Percentiles rank a stretch among this genome's conserved stretches.
Conservation (phyloP, 1,284 basidiomycete species). For the Irpex sp. region DNA sequence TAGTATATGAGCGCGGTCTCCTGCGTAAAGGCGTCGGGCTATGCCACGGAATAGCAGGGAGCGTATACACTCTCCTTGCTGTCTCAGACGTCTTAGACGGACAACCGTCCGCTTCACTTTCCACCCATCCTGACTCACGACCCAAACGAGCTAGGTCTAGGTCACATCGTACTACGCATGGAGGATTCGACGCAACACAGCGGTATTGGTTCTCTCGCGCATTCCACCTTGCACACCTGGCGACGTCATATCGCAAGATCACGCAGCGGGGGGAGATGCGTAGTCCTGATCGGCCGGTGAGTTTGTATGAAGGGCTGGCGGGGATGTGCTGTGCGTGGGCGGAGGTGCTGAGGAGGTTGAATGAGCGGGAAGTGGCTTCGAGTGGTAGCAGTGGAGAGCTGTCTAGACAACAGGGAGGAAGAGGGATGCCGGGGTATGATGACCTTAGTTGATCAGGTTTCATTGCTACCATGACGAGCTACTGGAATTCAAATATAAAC, state of each 20-base stretch:
- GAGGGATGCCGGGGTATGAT: slow-evolving; percentile 25
- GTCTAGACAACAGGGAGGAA: background rate
- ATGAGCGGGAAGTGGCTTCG: background rate
- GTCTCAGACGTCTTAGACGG: slow-evolving; percentile 30
- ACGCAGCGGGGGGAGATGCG: slow-evolving; percentile 36
- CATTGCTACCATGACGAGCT: background rate
- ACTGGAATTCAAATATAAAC: background rate
- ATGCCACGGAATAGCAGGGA: slow-evolving; percentile 51
- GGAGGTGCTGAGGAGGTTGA: slow-evolving; percentile 35
- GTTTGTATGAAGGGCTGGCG: slow-evolving; percentile 48
- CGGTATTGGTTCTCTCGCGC: slow-evolving; percentile 30
- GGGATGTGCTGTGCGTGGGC: slow-evolving; percentile 55
- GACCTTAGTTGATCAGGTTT: slow-evolving; percentile 13
- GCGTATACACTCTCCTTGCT: slow-evolving; percentile 44
- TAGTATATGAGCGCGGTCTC: slow-evolving; percentile 44
- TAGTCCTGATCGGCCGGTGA: slow-evolving; percentile 44
- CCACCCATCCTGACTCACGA: background rate
- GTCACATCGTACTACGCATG: background rate
- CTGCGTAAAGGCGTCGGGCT: slow-evolving; percentile 50
- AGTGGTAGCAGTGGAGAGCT: background rate
- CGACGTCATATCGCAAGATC: slow-evolving; percentile 29
- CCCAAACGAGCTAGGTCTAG: background rate
- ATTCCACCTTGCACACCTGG: slow-evolving; percentile 41
- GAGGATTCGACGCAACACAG: background rate
- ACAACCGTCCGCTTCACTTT: background rate